Base-by-base conservation (phyloP, 1,284 basidiomycete genomes). In the Irpex sp. region DNA sequence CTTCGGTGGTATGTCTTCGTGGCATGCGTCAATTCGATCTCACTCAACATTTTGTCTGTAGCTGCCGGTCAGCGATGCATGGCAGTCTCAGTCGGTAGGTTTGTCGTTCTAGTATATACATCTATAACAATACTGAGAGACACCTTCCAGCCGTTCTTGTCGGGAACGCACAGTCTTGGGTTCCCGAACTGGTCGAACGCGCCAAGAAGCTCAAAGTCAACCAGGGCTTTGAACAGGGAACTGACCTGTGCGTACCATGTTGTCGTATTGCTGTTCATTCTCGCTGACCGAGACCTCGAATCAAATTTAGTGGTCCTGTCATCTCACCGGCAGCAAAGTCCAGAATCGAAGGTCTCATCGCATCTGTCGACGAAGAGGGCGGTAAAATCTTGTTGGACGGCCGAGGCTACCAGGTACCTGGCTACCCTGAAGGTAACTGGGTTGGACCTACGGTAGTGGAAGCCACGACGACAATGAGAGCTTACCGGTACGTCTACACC, bases 61-160 rank as follows among this genome's bases (percentile, higher is more conserved):
- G 97, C 97, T 68, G 97, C 97, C 47, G 97, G 97, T 21, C 97
- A 99, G 76, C 86, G 97, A 61, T 98, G 96, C 79, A 97, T 97
- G 94, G 94, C 94, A 6, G 81, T 96, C 52, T 96, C 94, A 11
- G 94, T 96, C 57, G 90, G 92, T 89, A 68, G 70, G 84, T 78
- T 5, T 17, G 6, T n/a, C 36, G 26, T 8, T 6, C 13, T 11
- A 6, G 21, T 26, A 9, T 4, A 21, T 17, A 5, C 4, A 9
- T 21, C 8, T 7, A 19, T 31, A 47, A 7, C 11, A 1, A 17
- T 7, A 4, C n/a, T 8, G 3, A 34, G 11, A n/a, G 5, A 1
- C 6, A 49, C 61, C 49, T 66, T 62, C 59, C 69, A 85, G 91
- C 86, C 19, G 82, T 98, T 47, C 85, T 97, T 61, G 93, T 99